Conservation (phyloP, 78 protist genomes). For the Thecamonas trahens region DNA sequence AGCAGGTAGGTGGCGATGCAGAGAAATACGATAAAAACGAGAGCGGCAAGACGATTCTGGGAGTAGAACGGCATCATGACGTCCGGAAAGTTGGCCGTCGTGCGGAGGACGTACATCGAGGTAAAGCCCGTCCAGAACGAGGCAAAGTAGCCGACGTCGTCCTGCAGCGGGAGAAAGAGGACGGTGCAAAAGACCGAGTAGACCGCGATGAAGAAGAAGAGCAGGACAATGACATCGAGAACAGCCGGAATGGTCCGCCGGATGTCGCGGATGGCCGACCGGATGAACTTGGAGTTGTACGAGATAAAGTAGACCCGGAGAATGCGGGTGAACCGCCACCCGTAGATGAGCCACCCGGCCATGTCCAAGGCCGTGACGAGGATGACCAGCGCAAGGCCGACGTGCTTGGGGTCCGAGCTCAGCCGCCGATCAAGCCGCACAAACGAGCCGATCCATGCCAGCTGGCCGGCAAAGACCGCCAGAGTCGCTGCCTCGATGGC, state of each 20-base stretch:
- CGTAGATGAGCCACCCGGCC: not conserved
- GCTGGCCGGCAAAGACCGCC: not conserved
- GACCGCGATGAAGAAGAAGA: not conserved
- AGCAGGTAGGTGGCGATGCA: not conserved
- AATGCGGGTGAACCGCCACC: not conserved
- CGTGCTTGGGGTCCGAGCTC: not conserved
- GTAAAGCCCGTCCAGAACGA: not conserved
- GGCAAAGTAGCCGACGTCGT: not conserved
- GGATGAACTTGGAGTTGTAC: not conserved
- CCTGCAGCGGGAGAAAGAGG: not conserved
- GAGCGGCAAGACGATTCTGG: not conserved
- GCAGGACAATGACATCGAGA: not conserved
- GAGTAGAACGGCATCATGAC: conserved; percentile 1
- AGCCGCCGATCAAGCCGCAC: too few species aligned
- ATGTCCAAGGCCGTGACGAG: not conserved
- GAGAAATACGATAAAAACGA: not conserved
- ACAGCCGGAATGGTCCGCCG: not conserved
- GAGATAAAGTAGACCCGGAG: not conserved
- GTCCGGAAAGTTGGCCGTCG: conserved; percentile 33
- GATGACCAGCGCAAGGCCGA: not conserved
- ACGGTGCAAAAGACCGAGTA: not conserved
- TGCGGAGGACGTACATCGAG: conserved; percentile 4
- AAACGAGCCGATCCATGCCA: not conserved
- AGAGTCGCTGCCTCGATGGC: not conserved
- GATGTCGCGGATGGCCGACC: not conserved